Percentiles rank a stretch among this genome's conserved stretches.
These are phyloP conservation scores for Scalesia atractyloides DNA, from an alignment of 129 eudicot genomes.

Conservation along the genomic window DNA sequence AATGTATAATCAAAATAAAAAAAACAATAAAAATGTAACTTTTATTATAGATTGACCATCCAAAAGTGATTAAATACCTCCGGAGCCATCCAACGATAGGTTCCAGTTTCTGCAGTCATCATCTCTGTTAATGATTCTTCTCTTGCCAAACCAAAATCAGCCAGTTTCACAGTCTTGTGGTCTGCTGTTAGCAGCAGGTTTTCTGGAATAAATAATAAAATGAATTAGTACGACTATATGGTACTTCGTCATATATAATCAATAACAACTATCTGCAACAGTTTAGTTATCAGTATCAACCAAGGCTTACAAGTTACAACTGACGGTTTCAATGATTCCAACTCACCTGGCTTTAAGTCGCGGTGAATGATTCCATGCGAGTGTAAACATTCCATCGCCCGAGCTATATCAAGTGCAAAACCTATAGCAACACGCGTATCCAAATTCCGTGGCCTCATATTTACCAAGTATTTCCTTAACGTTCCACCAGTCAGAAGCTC, in stretches of 20 bases:
- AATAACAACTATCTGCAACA: not conserved
- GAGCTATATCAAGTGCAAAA: conserved; percentile 93
- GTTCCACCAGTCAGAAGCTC: conserved; percentile 94
- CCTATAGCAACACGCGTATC: conserved; percentile 77
- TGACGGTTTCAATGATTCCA: not conserved
- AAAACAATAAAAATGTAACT: conserved; percentile 6
- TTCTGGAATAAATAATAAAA: conserved; percentile 40
- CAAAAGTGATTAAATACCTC: conserved; percentile 45
- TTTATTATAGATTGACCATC: not conserved
- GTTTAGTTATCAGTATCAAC: not conserved
- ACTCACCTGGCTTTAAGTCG: conserved; percentile 80
- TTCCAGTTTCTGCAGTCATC: conserved; percentile 96
- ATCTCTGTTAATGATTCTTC: conserved; percentile 85
- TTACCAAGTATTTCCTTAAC: conserved; percentile 72
- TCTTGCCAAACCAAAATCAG: conserved; percentile 90
- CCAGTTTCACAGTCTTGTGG: conserved; percentile 69
- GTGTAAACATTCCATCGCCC: conserved; percentile 95
- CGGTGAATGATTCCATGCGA: conserved; percentile 95
- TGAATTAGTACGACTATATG: not conserved
- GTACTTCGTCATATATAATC: not conserved
- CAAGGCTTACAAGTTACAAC: not conserved
- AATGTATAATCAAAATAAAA: not conserved
- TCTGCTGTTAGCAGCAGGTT: conserved; percentile 78
- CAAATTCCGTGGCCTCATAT: conserved; percentile 71
- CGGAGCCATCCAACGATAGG: conserved; percentile 95